These are phyloP conservation scores for Papilionanthe hybrid DNA, from an alignment of 116 monocot species.

Conservation along the genomic window DNA sequence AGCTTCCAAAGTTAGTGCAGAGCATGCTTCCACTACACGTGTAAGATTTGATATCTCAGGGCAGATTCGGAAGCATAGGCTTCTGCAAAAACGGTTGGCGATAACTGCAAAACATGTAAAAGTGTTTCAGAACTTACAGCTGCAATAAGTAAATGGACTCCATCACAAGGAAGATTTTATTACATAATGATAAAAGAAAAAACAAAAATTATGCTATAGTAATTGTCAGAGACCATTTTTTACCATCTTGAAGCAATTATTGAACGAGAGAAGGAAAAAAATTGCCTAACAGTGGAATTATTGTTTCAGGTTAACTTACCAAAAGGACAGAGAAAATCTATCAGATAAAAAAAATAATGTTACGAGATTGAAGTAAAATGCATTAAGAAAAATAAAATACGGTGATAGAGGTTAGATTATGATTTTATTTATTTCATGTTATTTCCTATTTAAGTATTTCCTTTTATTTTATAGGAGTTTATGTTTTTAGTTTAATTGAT, in stretches of 20 bases:
- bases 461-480: too few relatives aligned
- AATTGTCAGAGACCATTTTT: not conserved
- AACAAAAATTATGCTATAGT: not conserved
- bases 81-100: slow-evolving; percentile 57
- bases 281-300: not conserved
- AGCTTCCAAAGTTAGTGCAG: slow-evolving; percentile 12
- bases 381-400: not conserved
- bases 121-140: not conserved
- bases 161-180: not conserved
- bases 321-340: not conserved
- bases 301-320: not conserved
- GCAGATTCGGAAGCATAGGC: slow-evolving; percentile 41
- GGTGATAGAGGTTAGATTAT: too few relatives aligned
- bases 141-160: not conserved
- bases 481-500: too few relatives aligned
- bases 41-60: slow-evolving; percentile 53
- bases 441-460: too few relatives aligned
- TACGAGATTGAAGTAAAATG: not conserved
- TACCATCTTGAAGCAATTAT: not conserved
- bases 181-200: not conserved
- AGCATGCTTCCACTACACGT: slow-evolving; percentile 26
- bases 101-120: slow-evolving; percentile 53
- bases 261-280: not conserved
- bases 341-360: not conserved
- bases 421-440: too few relatives aligned